A percentile compares a stretch with the other conserved stretches of the same genome.
phyloP scores from a whole-genome alignment of 192 early-diverging fungal genomes.

The Backusella liffmaniae region DNA sequence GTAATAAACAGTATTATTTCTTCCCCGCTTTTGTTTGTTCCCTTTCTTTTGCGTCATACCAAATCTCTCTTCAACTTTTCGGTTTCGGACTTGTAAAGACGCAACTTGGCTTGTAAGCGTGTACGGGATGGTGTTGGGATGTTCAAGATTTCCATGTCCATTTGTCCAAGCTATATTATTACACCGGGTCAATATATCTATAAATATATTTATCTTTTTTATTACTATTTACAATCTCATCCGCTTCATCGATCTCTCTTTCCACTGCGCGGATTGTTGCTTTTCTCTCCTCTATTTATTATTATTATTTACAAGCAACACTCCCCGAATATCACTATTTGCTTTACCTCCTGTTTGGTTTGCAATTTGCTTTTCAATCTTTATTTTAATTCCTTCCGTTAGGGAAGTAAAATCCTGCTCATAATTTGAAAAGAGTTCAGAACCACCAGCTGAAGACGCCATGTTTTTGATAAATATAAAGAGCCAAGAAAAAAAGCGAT shows the following conservation, averaged over 20 bases:
- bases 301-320: not conserved
- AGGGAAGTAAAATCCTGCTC: conserved; percentile 78
- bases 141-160: conserved; percentile 90
- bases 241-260: conserved; percentile 85
- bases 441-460: conserved; percentile 49
- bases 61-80: conserved; percentile 78
- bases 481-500: conserved; percentile 2
- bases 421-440: conserved; percentile 85
- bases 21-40: not conserved
- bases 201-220: not conserved
- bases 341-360: conserved; percentile 57
- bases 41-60: conserved; percentile 40
- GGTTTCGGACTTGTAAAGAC: conserved; percentile 74
- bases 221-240: conserved; percentile 72
- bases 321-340: not conserved
- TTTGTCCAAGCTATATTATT: conserved; percentile 71
- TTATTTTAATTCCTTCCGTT: conserved; percentile 52
- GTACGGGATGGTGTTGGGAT: conserved; percentile 60
- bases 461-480: conserved; percentile 14
- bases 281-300: conserved; percentile 67
- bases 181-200: not conserved
- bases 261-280: conserved; percentile 72
- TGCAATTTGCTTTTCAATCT: conserved; percentile 58
- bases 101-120: conserved; percentile 66
- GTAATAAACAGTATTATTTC: not conserved